Base-by-base conservation (phyloP, 2,329 filamentous ascomycete genomes). In the Neofusicoccum parvum region DNA sequence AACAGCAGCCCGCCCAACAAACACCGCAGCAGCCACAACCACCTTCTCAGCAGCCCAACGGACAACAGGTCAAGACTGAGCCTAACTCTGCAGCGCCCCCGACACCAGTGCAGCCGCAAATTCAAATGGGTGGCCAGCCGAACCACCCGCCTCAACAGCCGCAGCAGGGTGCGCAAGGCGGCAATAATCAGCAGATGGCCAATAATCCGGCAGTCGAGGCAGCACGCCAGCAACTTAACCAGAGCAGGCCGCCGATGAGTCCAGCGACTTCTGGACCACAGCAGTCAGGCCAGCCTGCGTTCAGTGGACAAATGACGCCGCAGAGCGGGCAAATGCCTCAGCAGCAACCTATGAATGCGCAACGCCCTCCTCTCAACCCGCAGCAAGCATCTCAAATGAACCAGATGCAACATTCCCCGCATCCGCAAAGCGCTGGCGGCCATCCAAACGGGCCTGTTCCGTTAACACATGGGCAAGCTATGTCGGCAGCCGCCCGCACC, bases 391-490 rank as follows among this genome's bases (percentile, higher is more conserved):
- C 51, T 5, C 66, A 64, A 17, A 62, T 66, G 64, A 59, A 64
- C 11, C 74, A 75, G 60, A 59, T 60, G 53, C 76, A 79, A 45
- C 76, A 72, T 53, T 76, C 77, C 17, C 75, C 75, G 7, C 76
- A 78, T 49, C 73, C 76, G 5, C 75, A 76, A 62, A 76, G 75
- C 10, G 75, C 76, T 11, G 73, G 71, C 7, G 56, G 36, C 6
- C 71, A 70, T 64, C 68, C 70, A 34, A 69, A 37, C 11, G 56
- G 27, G 0, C 76, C 77, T 23, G 73, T 76, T 10, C 75, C 78
- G 2, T 77, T 82, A 53, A 78, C 78, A 20, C 81, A 82, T 68
- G 76, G 79, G 68, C 79, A 78, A 45, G 81, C 81, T 2, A 77
- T 82, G 66, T 74, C 72, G 64, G 76, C 77, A 48, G 80, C 80